Evolutionary conservation across 2,329 filamentous ascomycete genomes (phyloP).

Genomic region (Phialophora tarda): DNA sequence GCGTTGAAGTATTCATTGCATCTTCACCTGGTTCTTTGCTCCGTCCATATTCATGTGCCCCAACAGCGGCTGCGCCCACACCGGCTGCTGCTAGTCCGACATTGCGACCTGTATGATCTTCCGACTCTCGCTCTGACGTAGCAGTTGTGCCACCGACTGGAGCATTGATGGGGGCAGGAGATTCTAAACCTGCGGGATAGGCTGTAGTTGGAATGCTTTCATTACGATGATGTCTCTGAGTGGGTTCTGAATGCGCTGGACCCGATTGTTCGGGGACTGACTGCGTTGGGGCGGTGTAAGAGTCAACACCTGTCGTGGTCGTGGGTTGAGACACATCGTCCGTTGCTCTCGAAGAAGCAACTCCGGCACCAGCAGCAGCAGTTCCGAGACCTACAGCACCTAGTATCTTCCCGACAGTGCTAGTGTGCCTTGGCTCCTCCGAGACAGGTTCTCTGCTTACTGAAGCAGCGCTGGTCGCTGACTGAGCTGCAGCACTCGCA

Average conservation of each 20-base stretch:
- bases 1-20: neutral
- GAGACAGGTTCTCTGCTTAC: constrained; percentile 3
- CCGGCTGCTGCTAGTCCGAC: constrained; percentile 25
- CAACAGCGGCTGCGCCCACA: constrained; percentile 28
- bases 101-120: constrained; percentile 26
- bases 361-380: constrained; percentile 25
- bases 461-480: constrained; percentile 9
- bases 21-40: neutral
- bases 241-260: neutral
- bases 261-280: constrained; percentile 24
- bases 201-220: constrained; percentile 39
- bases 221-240: constrained; percentile 27
- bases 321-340: constrained; percentile 26
- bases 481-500: constrained; percentile 12
- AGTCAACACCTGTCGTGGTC: constrained; percentile 32
- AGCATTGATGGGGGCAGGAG: constrained; percentile 34
- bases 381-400: constrained; percentile 38
- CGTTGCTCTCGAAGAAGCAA: constrained; percentile 16
- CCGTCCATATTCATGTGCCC: constrained; percentile 22
- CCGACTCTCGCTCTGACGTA: constrained; percentile 6
- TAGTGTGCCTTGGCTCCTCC: constrained; percentile 15
- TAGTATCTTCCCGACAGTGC: constrained; percentile 33
- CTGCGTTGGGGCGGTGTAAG: constrained; percentile 31
- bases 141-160: constrained; percentile 35
- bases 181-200: constrained; percentile 35